phyloP scores from a whole-genome alignment of 148 eudicot genomes.

The Gaultheria prostrata region DNA sequence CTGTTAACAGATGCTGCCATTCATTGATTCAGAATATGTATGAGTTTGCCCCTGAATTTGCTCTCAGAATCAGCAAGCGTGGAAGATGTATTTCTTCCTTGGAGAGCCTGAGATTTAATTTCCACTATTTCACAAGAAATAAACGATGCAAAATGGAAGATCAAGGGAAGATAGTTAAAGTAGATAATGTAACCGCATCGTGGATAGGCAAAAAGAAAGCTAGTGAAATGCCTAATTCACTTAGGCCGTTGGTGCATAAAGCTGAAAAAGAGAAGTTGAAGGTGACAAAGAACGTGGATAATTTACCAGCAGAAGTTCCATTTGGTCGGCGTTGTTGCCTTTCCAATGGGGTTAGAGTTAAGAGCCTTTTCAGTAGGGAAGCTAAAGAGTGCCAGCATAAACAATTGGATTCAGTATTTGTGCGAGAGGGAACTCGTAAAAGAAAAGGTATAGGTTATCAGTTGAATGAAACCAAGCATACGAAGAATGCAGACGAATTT shows the following conservation, averaged over 20 bases:
- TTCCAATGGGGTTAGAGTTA: neutral
- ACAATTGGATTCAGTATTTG: neutral
- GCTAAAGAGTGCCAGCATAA: neutral
- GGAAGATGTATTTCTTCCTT: conserved; percentile 5
- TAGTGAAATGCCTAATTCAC: conserved; percentile 7
- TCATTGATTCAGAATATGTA: neutral
- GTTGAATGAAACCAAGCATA: neutral
- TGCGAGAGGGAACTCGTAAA: neutral
- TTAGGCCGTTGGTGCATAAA: neutral
- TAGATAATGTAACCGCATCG: neutral
- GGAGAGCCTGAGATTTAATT: neutral
- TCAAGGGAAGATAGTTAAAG: neutral
- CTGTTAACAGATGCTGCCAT: neutral
- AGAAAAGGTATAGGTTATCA: neutral
- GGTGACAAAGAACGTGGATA: neutral
- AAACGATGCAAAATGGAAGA: neutral
- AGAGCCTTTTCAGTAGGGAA: neutral
- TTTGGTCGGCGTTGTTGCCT: neutral
- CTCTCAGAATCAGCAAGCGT: neutral
- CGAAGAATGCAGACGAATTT: neutral
- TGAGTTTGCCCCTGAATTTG: conserved; percentile 12
- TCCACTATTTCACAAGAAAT: conserved; percentile 3
- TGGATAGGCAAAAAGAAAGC: neutral
- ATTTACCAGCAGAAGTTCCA: neutral
- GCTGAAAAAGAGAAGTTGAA: neutral